Evolutionary conservation across 2,329 filamentous ascomycete species (phyloP), one percentile per base, ranked within the genome.

Genomic region (Xylariaceae sp.): DNA sequence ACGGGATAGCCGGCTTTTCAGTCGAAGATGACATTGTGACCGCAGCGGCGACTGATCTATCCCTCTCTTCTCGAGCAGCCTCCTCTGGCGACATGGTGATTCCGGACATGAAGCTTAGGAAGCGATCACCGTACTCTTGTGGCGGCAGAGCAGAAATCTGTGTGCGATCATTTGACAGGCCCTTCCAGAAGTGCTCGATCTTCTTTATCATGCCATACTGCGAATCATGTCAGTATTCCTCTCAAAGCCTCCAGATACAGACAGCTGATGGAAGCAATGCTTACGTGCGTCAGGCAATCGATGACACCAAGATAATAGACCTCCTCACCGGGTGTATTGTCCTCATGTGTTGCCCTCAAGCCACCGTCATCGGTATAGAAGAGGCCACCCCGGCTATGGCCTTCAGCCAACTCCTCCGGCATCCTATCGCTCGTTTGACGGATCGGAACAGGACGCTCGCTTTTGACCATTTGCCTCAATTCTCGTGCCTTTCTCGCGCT

Each of bases 301-400:
- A 98, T 98, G 54, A 98, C 94, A 24, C 92, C 94, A 6, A 98
- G 78, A 60, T 98, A 98, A 64, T 98, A 98, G 29, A 98, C 88
- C 64, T 95, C 88, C 38, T 96, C 87, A 2, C 84, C 89, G 2
- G 85, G 79, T 12, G 70, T 68, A 47, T 94, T 84, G 62, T 95
- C 81, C 62, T 96, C 88, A 57, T 96, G 88, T 1, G 92, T 97
- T 9, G 92, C 90, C 51, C 83, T 76, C 64, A 96, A 88, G 3
- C 92, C 92, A 34, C 92, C 92, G 57, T 97, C 90, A 51, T 97
- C 90, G 60, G 95, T 96, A 62, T 97, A 98, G 50, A 90, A 80
- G 50, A 88, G 84, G 36, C 78, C 76, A 14, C 69, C 66, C 31
- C 83, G 82, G 51, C 75, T 81, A 46, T 84, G 76, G 44, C 83